These are phyloP conservation scores for Raphanus hybrid DNA, from an alignment of 441 rosid species.

Conservation along the genomic window DNA sequence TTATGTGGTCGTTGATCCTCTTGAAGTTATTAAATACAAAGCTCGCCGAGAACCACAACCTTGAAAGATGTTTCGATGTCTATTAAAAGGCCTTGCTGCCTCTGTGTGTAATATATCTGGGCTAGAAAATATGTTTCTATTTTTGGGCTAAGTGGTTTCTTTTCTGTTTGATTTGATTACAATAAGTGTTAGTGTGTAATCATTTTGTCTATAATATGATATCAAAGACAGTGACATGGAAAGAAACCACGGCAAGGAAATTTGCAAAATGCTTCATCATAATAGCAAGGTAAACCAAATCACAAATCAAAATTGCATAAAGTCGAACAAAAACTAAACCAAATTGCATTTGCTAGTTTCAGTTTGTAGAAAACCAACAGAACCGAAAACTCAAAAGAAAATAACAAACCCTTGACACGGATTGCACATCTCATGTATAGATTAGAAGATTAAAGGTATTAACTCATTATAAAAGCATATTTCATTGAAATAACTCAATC, in stretches of 20 bases:
- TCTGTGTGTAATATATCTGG: neutral
- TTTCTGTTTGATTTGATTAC: neutral
- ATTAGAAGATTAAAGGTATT: neutral
- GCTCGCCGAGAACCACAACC: conserved; percentile 23
- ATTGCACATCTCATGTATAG: neutral
- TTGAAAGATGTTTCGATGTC: neutral
- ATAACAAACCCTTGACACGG: neutral
- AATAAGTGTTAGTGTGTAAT: neutral
- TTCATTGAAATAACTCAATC: neutral
- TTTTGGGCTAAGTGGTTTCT: neutral
- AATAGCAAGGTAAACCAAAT: too few species aligned
- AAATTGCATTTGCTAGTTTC: neutral
- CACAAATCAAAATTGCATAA: neutral
- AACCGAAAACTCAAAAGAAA: neutral
- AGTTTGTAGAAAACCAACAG: neutral
- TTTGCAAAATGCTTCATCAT: neutral
- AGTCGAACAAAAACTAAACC: neutral
- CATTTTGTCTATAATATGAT: neutral
- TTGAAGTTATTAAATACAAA: conserved; percentile 35
- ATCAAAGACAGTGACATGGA: neutral
- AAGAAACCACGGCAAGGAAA: neutral
- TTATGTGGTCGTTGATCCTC: neutral
- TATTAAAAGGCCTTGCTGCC: neutral
- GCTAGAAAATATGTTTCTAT: neutral
- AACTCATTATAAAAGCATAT: neutral